phyloP scores from a whole-genome alignment of 306 rosid genomes.

The Amphicarpaea edgeworthii region DNA sequence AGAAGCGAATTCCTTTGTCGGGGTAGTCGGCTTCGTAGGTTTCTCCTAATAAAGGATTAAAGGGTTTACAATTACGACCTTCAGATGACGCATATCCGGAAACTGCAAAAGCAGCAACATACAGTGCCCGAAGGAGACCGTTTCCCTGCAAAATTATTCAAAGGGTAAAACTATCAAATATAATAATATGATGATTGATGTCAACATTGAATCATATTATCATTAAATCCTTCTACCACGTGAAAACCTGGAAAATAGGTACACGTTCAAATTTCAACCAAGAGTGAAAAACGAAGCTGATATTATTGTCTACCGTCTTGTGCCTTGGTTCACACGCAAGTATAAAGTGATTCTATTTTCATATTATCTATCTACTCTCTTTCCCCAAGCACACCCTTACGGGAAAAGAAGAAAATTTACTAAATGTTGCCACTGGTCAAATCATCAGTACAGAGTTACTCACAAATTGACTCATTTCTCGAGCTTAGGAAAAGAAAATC shows the following conservation, averaged over 20 bases:
- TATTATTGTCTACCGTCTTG: neutral
- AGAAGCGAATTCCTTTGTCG: slow-evolving; percentile 93
- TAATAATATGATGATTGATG: neutral
- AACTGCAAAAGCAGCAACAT: slow-evolving; percentile 98
- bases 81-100: slow-evolving; percentile 97
- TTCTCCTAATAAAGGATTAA: slow-evolving; percentile 97
- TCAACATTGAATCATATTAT: too few species aligned
- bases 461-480: neutral
- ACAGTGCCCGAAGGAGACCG: slow-evolving; percentile 74
- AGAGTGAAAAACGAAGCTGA: neutral
- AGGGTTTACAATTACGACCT: slow-evolving; percentile 97
- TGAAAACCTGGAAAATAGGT: slow-evolving; percentile 1
- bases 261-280: neutral
- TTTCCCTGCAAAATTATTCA: slow-evolving; percentile 73
- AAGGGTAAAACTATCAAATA: slow-evolving; percentile 27
- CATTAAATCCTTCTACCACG: neutral
- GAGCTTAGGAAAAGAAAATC: neutral
- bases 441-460: slow-evolving; percentile 3
- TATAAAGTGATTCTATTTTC: neutral
- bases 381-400: neutral
- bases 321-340: neutral
- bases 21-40: slow-evolving; percentile 96
- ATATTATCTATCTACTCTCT: neutral
- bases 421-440: neutral
- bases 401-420: neutral